Conservation (phyloP, 2,329 filamentous ascomycete genomes). For the Tolypocladium endophyticum region DNA sequence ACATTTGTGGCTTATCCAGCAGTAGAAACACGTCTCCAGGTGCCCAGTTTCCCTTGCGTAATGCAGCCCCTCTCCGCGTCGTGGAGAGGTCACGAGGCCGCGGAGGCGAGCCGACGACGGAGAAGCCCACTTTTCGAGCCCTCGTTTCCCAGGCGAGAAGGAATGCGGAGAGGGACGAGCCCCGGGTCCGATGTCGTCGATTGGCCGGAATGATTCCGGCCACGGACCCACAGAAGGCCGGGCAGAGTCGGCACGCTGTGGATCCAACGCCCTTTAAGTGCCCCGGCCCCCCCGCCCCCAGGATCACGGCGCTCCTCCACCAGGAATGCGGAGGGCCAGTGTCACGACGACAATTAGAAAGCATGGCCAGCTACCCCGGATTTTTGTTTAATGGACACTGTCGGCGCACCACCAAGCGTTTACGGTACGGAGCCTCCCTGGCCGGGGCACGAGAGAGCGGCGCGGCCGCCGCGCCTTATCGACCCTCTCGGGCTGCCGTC, state of each 20-base stretch:
- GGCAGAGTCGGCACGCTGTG: constrained; percentile 13
- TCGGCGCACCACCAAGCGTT: neutral
- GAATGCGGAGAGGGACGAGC: neutral
- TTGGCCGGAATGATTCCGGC: constrained; percentile 25
- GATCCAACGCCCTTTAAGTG: constrained; percentile 3
- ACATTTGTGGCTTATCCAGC: neutral
- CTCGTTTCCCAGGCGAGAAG: neutral
- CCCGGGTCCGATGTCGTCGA: constrained; percentile 16
- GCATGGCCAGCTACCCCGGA: neutral
- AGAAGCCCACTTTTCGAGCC: neutral
- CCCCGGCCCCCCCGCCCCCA: constrained; percentile 3
- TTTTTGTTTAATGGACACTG: neutral
- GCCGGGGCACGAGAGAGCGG: neutral
- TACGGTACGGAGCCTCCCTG: neutral
- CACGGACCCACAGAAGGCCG: constrained; percentile 12
- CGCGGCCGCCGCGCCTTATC: neutral
- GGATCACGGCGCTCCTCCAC: neutral
- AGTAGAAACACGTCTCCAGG: neutral
- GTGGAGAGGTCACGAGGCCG: neutral
- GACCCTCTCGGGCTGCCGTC: neutral
- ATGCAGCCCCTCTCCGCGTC: neutral
- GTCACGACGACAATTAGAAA: neutral
- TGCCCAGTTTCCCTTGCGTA: neutral
- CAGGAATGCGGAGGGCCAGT: neutral
- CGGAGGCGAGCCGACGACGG: neutral